Conservation (phyloP, 441 rosid species). For the Adansonia madagascariensis region DNA sequence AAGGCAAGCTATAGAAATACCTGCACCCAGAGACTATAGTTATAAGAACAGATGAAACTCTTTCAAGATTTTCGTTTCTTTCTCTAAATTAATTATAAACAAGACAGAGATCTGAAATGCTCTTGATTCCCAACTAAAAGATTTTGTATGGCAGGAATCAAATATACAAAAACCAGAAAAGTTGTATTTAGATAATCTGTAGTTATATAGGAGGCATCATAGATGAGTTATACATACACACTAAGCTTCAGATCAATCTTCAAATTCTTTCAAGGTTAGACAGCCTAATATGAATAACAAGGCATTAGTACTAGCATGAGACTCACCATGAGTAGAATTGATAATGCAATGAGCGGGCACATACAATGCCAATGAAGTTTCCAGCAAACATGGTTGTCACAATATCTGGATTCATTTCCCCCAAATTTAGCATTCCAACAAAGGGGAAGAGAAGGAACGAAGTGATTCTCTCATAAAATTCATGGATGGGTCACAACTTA, state of each 20-base stretch:
- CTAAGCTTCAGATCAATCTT: no score
- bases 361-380: slow-evolving; percentile 84
- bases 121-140: background rate
- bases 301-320: background rate
- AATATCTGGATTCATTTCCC: slow-evolving; percentile 57
- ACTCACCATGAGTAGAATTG: slow-evolving; percentile 94
- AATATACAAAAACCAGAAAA: slow-evolving; percentile 2
- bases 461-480: slow-evolving; percentile 11
- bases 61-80: background rate
- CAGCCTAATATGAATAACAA: background rate
- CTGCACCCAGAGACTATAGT: slow-evolving; percentile 40
- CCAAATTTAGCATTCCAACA: slow-evolving; percentile 22
- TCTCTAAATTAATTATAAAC: background rate
- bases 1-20: slow-evolving; percentile 89
- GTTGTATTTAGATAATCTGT: background rate
- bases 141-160: background rate
- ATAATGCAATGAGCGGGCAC: slow-evolving; percentile 93
- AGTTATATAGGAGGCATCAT: background rate
- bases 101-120: background rate
- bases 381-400: slow-evolving; percentile 74
- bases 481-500: slow-evolving; percentile 40
- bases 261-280: background rate
- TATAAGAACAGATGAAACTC: slow-evolving; percentile 15
- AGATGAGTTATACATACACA: background rate
- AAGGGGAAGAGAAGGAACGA: slow-evolving; percentile 15